A percentile compares a stretch with the other conserved stretches of the same genome.
Conservation (phyloP, 2,329 filamentous ascomycete species). For the Endothia cerciana region DNA sequence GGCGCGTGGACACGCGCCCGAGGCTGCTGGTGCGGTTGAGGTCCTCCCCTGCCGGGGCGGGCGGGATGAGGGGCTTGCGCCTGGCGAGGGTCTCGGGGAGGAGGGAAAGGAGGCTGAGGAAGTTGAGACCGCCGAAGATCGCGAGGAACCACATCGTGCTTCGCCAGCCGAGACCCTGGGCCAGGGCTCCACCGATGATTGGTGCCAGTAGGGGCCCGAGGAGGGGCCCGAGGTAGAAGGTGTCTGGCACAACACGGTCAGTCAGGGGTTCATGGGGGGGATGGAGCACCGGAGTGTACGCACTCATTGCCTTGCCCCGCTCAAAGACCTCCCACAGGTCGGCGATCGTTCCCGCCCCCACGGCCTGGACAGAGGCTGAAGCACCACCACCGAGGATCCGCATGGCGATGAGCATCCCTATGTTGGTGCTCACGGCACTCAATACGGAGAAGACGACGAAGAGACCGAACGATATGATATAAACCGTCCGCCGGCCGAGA, state of each 20-base stretch:
- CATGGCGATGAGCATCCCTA: constrained; percentile 78
- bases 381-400: constrained; percentile 75
- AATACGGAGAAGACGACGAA: constrained; percentile 74
- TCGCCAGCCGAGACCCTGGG: constrained; percentile 72
- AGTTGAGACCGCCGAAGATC: constrained; percentile 66
- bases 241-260: constrained; percentile 1
- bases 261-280: not conserved
- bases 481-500: constrained; percentile 76
- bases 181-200: constrained; percentile 75
- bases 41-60: constrained; percentile 18
- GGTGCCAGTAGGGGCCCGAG: constrained; percentile 76
- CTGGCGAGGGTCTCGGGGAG: constrained; percentile 67
- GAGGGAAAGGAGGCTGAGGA: constrained; percentile 60
- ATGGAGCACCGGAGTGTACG: not conserved
- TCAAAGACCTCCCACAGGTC: constrained; percentile 78
- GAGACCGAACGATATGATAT: constrained; percentile 72
- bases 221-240: constrained; percentile 81
- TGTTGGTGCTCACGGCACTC: constrained; percentile 69
- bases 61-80: constrained; percentile 32
- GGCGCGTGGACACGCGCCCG: constrained; percentile 61
- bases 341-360: constrained; percentile 81
- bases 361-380: constrained; percentile 78
- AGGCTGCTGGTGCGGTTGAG: constrained; percentile 33
- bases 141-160: constrained; percentile 78
- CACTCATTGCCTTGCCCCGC: constrained; percentile 77